Evolutionary conservation across 192 early-diverging fungal genomes (phyloP).

Genomic region (Umbelopsis ramanniana): DNA sequence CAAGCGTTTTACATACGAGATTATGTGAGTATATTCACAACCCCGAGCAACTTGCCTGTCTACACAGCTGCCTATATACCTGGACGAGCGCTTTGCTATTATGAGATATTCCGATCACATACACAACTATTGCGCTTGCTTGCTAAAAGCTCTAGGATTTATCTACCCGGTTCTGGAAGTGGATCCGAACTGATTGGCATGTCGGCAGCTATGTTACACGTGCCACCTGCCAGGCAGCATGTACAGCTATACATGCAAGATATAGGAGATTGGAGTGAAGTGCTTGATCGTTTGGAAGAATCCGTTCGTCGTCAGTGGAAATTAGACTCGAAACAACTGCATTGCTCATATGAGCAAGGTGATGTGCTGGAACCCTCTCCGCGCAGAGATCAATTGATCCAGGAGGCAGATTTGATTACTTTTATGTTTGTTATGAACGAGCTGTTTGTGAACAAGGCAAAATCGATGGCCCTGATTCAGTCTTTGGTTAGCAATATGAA

Average conservation of each 20-base stretch:
- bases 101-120: constrained; percentile 64
- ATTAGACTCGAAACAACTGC: constrained; percentile 47
- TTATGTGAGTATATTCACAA: constrained; percentile 82
- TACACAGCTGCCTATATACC: constrained; percentile 92
- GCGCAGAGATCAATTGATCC: constrained; percentile 56
- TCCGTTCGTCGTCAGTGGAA: constrained; percentile 60
- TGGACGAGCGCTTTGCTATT: constrained; percentile 85
- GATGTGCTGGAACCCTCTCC: constrained; percentile 59
- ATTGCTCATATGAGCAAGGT: constrained; percentile 60
- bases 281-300: constrained; percentile 56
- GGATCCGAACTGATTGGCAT: constrained; percentile 88
- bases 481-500: constrained; percentile 66
- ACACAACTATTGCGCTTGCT: constrained; percentile 57
- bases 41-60: constrained; percentile 70
- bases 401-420: constrained; percentile 73
- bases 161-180: constrained; percentile 80
- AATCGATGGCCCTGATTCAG: constrained; percentile 79
- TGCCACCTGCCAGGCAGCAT: constrained; percentile 41
- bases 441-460: constrained; percentile 76
- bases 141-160: constrained; percentile 49
- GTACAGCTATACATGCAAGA: constrained; percentile 59
- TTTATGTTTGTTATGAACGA: constrained; percentile 95
- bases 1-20: constrained; percentile 80
- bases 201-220: constrained; percentile 66
- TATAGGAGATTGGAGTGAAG: constrained; percentile 66